These are phyloP conservation scores for Abrus precatorius DNA, from an alignment of 306 rosid species.

Conservation along the genomic window DNA sequence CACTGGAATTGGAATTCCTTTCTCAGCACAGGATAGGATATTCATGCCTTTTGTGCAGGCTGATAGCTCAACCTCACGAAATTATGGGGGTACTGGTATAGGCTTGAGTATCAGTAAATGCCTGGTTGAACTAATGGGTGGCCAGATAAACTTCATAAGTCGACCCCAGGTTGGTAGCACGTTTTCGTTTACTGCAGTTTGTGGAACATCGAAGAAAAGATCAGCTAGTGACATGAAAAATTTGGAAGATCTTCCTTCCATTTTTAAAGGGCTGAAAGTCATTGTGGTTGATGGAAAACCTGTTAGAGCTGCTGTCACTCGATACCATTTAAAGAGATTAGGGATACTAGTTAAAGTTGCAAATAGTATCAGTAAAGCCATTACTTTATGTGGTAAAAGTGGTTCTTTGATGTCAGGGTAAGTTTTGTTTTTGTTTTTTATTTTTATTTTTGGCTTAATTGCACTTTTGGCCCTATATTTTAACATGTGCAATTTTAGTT, in stretches of 20 bases:
- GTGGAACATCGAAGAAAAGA: conserved; percentile 64
- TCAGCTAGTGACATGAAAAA: conserved; percentile 52
- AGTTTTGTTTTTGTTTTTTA: neutral
- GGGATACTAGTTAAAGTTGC: conserved; percentile 73
- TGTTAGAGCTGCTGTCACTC: conserved; percentile 89
- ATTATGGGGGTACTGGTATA: conserved; percentile 94
- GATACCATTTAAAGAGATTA: conserved; percentile 83
- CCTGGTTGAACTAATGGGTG: conserved; percentile 92
- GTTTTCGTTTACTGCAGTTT: conserved; percentile 77
- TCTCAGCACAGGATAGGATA: conserved; percentile 77
- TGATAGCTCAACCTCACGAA: conserved; percentile 92
- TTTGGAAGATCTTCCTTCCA: conserved; percentile 80
- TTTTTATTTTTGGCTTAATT: no score
- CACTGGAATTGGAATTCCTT: conserved; percentile 91
- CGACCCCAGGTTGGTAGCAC: conserved; percentile 87
- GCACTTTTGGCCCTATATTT: no score
- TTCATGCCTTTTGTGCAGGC: conserved; percentile 97
- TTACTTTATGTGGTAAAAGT: conserved; percentile 63
- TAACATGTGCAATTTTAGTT: no score
- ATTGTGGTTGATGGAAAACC: conserved; percentile 77
- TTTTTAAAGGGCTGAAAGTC: conserved; percentile 75
- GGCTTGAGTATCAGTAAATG: conserved; percentile 97
- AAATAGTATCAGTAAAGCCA: conserved; percentile 63
- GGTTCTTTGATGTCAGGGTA: conserved; percentile 70
- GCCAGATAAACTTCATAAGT: conserved; percentile 78